Base-by-base conservation (phyloP, 2,329 filamentous ascomycete genomes). In the Hypoxylon sp. region DNA sequence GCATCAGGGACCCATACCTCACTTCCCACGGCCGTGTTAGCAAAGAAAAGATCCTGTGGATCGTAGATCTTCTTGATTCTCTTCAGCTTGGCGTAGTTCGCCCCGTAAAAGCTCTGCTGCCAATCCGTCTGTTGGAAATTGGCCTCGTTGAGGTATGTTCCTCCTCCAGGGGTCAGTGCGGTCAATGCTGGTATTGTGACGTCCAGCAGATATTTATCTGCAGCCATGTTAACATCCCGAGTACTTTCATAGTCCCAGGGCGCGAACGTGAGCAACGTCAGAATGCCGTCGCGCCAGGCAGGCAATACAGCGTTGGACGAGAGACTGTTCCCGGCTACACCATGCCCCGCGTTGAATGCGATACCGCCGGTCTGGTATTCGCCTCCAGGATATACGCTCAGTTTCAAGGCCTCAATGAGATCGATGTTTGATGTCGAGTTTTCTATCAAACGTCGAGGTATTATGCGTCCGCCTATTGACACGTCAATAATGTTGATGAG, bases 41-140 rank as follows among this genome's bases (percentile, higher is more conserved):
- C 36, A 22, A 50, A 67, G 8, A 67, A 24, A 7, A 42, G 26
- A 8, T 42, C 54, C 4, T 49, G 24, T 8, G 77, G 68, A 71
- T 81, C 81, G 68, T 78, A 82, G 42, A 72, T 77, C 32, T 76
- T 66, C 74, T 83, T 83, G 11, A 83, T 72, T 0, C 11, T 30
- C 16, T 75, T 40, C 42, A 79, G 61, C 3, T 33, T 56, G 1
- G 61, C 61, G 57, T 79, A 80, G 49, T 77, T 78, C 1, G 24
- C 64, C 2, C 78, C 78, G 55, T 71, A 79, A 61, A 77, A 79
- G 2, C 59, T 62, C 7, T 71, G 40, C 57, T 76, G 64, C 62
- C 70, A 79, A 18, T 75, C 56, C 0, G 68, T 68, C 33, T 77
- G 65, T 38, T 72, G 72, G 14, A 77, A 78, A 63, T 79, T 78